phyloP scores from a whole-genome alignment of 495 filamentous ascomycete species.

The Bryoglossum gracile region DNA sequence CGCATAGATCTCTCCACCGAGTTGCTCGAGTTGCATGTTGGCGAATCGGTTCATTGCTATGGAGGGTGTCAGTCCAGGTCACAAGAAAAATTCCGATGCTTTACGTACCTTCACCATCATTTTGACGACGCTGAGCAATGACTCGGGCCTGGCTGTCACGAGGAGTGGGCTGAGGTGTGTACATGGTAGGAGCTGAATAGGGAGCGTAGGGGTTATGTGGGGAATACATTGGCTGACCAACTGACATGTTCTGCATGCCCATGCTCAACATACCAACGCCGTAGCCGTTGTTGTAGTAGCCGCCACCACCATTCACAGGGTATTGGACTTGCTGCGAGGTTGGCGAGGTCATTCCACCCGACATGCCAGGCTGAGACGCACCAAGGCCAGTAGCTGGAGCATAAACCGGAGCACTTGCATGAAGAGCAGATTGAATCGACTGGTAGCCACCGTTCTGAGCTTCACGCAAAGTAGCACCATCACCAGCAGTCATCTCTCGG shows the following conservation, averaged over 20 bases:
- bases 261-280: constrained; percentile 50
- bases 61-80: constrained; percentile 10
- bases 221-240: constrained; percentile 43
- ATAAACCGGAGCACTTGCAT: constrained; percentile 70
- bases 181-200: constrained; percentile 35
- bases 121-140: constrained; percentile 58
- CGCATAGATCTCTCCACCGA: constrained; percentile 71
- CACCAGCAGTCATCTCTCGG: constrained; percentile 54
- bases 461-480: constrained; percentile 38
- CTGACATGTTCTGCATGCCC: constrained; percentile 50
- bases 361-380: constrained; percentile 30
- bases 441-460: constrained; percentile 38
- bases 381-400: constrained; percentile 38
- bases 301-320: constrained; percentile 25
- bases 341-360: constrained; percentile 29
- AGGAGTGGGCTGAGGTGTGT: constrained; percentile 34
- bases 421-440: constrained; percentile 60
- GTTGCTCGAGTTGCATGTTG: constrained; percentile 69
- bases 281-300: constrained; percentile 46
- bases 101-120: constrained; percentile 53
- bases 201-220: constrained; percentile 40
- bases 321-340: constrained; percentile 28
- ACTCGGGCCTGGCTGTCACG: constrained; percentile 64
- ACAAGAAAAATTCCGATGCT: background rate
- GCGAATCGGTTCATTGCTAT: constrained; percentile 61